Evolutionary conservation across 2,329 filamentous ascomycete species (phyloP).

Genomic region (Penicillium paneum): DNA sequence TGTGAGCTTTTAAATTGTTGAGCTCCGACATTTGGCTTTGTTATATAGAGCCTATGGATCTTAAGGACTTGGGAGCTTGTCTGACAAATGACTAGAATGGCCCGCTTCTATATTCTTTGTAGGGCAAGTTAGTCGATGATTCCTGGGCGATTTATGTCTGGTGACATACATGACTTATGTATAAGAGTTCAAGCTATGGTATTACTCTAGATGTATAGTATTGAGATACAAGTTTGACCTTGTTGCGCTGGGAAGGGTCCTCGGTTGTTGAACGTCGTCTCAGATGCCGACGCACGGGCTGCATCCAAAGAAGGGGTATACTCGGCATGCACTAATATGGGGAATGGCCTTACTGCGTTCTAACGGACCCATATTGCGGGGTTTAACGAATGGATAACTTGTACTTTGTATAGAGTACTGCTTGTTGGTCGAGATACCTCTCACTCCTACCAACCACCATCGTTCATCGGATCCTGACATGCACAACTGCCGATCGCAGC

Average conservation of each 20-base stretch:
- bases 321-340: background rate
- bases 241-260: background rate
- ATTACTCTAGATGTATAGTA: no score
- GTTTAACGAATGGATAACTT: background rate
- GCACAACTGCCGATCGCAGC: background rate
- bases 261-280: background rate
- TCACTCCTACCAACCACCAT: background rate
- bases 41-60: background rate
- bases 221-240: no score
- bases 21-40: background rate
- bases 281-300: background rate
- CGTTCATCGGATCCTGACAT: background rate
- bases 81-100: background rate
- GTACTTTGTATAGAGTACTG: background rate
- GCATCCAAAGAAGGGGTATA: background rate
- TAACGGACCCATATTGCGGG: background rate
- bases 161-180: background rate
- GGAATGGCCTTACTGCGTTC: background rate
- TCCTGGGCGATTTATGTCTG: no score
- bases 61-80: background rate
- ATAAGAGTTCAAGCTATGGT: background rate
- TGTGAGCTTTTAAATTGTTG: background rate
- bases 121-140: background rate
- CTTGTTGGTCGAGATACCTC: background rate
- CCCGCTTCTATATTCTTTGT: no score